Evolutionary conservation across 495 filamentous ascomycete genomes (phyloP), one percentile per base, ranked within the genome.

Genomic region (Penicillium flavigenum): DNA sequence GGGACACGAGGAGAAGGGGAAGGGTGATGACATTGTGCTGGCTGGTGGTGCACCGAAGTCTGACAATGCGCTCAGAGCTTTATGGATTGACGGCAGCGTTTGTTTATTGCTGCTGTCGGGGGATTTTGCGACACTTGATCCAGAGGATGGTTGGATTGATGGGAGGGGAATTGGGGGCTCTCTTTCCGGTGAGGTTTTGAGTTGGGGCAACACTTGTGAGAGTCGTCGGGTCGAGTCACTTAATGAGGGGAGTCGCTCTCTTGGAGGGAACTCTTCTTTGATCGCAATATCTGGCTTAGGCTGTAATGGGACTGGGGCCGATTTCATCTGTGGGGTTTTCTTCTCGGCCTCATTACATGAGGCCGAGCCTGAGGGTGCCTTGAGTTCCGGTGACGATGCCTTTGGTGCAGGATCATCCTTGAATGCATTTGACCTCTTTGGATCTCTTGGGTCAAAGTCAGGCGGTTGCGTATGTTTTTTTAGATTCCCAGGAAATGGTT

Each of bases 21-120:
- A 34, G 52, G 63, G 60, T 45, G 64, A 52, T 54, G 72, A 17
- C 64, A 57, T 67, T 69, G 54, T 64, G 54, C 39, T 63, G 58
- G 5, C 39, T 14, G 56, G 26, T 4, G 63, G 26, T 38, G 59
- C 58, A 39, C 44, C 53, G 26, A 59, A 68, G 42, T 61, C 68
- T 29, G 57, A 54, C 11, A 71, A 54, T 5, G 47, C 64, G n/a
- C 69, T 68, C 9, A 81, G 63, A 24, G 74, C 66, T n/a, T 72
- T 72, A 5, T 70, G 67, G 26, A 82, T 67, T 1, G 80, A 74
- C 2, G 79, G 80, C 11, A 81, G 64, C 36, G 56, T 76, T 51
- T 75, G 75, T 8, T 54, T 65, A 19, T 63, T 62, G 47, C 59
- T 62, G 43, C 48, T 68, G 2, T 80, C 77, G 3, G 77, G 73